These are phyloP conservation scores for Ophiostoma ips DNA, from an alignment of 2,329 filamentous ascomycete genomes.

Conservation along the genomic window DNA sequence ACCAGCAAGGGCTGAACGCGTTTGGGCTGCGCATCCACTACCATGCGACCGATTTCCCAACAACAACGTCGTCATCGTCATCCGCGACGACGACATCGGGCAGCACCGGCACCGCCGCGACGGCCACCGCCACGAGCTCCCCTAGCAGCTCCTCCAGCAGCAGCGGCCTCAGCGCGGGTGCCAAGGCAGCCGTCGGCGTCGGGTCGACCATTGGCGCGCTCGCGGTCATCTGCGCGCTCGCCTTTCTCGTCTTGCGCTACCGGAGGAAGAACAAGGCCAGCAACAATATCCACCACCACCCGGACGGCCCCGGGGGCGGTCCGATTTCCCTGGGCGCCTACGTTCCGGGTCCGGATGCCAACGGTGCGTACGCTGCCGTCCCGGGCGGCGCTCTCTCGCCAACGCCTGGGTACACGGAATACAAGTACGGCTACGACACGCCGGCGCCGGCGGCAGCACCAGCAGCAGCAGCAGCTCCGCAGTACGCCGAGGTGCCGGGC, in stretches of 20 bases:
- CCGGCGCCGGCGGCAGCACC: no score
- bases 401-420: no score
- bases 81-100: not conserved
- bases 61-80: not conserved
- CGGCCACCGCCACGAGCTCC: not conserved
- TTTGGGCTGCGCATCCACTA: slow-evolving; percentile 9
- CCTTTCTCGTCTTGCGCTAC: slow-evolving; percentile 31
- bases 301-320: no score
- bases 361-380: not conserved
- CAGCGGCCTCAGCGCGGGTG: slow-evolving; percentile 25
- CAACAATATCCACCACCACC: no score
- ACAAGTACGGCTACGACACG: no score
- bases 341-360: not conserved
- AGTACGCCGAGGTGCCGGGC: not conserved
- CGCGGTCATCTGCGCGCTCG: slow-evolving; percentile 24
- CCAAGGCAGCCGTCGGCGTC: slow-evolving; percentile 34
- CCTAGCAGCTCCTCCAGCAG: no score
- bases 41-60: slow-evolving; percentile 3
- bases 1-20: slow-evolving; percentile 6
- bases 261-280: slow-evolving; percentile 17
- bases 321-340: no score
- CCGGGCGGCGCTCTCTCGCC: no score
- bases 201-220: slow-evolving; percentile 26
- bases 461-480: no score
- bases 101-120: not conserved